Evolutionary conservation across 768 basidiomycete species (phyloP).

Genomic region (Hemileccinum impolitum): DNA sequence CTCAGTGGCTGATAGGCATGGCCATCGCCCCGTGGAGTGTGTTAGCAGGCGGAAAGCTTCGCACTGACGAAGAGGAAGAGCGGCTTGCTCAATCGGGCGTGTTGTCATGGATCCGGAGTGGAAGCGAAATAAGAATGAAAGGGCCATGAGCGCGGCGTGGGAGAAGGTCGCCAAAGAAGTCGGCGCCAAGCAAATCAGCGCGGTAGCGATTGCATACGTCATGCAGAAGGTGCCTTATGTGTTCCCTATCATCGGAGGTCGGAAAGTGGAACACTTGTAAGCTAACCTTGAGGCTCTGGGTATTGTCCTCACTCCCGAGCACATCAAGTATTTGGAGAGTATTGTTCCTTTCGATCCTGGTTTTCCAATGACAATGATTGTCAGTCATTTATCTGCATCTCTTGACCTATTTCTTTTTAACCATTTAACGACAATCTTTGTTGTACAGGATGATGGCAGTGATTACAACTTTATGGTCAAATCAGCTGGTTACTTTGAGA

Average conservation of each 20-base stretch:
- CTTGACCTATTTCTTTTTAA: not conserved
- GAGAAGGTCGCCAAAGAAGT: slow-evolving; percentile 40
- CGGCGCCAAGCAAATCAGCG: slow-evolving; percentile 32
- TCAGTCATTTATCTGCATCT: slow-evolving; percentile 19
- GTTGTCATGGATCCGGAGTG: slow-evolving; percentile 21
- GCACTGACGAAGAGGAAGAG: slow-evolving; percentile 30
- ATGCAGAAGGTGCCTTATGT: slow-evolving; percentile 45
- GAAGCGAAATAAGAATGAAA: slow-evolving; percentile 35
- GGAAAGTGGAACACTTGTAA: slow-evolving; percentile 42
- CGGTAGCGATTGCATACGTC: slow-evolving; percentile 43
- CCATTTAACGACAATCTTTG: not conserved
- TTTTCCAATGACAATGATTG: slow-evolving; percentile 34
- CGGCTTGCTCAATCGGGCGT: slow-evolving; percentile 30
- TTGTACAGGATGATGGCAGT: slow-evolving; percentile 26
- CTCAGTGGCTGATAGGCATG: slow-evolving; percentile 17
- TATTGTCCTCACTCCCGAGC: slow-evolving; percentile 36
- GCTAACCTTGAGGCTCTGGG: slow-evolving; percentile 44
- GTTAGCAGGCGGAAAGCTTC: slow-evolving; percentile 29
- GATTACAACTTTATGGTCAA: slow-evolving; percentile 14
- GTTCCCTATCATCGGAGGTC: slow-evolving; percentile 41
- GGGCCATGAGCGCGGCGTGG: slow-evolving; percentile 33
- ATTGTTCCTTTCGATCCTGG: slow-evolving; percentile 37
- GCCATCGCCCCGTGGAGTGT: slow-evolving; percentile 39
- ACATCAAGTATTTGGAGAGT: slow-evolving; percentile 38
- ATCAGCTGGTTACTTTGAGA: slow-evolving; percentile 22